Base-by-base conservation (phyloP, 1,284 basidiomycete genomes). In the Salmacisia buchloeana region DNA sequence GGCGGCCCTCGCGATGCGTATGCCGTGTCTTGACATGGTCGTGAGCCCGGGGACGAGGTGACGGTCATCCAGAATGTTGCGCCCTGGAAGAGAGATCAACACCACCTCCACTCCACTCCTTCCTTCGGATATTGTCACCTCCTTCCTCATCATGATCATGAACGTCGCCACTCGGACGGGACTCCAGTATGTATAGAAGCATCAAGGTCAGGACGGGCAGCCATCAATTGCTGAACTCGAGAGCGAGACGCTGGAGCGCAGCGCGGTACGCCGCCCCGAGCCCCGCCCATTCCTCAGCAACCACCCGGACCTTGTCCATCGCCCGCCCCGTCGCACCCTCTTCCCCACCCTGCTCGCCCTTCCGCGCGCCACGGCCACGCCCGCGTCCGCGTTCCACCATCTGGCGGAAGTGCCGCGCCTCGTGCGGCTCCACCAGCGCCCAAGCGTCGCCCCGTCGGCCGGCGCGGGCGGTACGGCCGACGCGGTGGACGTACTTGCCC, bases 401-500 rank as follows among this genome's bases (percentile, higher is more conserved):
- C 49, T 49, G 58, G 35, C 64, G 61, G 29, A 68, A 68, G 41
- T 64, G 66, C 58, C 45, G 63, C 63, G 89, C 91, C 85, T 97
- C 94, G 80, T 96, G 94, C 77, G 92, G 90, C 82, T 98, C 94
- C 3, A 97, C 91, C 67, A 98, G 81, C 2, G 89, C 91, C 93
- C 93, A 98, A 0, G 92, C 92, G 67, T 89, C 86, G 3, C 94
- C 94, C 13, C 82, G 81, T 52, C 89, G 84, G 1, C 92, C 92
- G 1, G 94, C 94, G 64, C 94, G 86, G 2, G 94, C 94, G 0
- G 94, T 97, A 41, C 94, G 85, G 21, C 94, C 94, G 0, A 93
- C 93, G 56, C 94, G 88, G 80, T 98, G 94, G 21, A 98, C 91
- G 76, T 98, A 97, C 81, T 97, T 97, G 58, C 91, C 86, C 85